Evolutionary conservation across 2,329 filamentous ascomycete genomes (phyloP).

Genomic region (Karstenula rhodostoma): DNA sequence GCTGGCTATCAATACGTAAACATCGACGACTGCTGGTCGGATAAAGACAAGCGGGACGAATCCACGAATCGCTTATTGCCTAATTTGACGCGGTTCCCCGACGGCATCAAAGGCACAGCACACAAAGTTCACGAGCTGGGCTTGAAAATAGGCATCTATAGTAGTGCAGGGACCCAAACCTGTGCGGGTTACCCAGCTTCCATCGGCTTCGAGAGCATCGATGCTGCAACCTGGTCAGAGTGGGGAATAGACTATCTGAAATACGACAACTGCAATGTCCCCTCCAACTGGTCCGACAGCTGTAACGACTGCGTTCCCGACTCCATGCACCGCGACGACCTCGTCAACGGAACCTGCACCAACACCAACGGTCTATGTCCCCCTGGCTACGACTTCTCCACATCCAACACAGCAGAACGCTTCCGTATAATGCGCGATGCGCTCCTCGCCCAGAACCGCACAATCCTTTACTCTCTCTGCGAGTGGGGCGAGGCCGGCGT

Average conservation of each 20-base stretch:
- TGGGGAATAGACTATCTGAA: constrained; percentile 43
- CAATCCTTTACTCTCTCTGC: constrained; percentile 46
- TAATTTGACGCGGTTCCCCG: constrained; percentile 55
- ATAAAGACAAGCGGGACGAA: constrained; percentile 51
- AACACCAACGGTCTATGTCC: constrained; percentile 51
- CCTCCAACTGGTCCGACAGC: constrained; percentile 49
- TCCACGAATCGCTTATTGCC: constrained; percentile 54
- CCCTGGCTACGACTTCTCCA: constrained; percentile 59
- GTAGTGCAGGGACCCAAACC: constrained; percentile 58
- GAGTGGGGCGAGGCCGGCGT: constrained; percentile 45
- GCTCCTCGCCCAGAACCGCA: constrained; percentile 47
- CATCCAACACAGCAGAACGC: constrained; percentile 57
- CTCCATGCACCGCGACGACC: constrained; percentile 36
- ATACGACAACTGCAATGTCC: constrained; percentile 48
- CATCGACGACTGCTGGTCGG: constrained; percentile 65
- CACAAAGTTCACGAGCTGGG: constrained; percentile 63
- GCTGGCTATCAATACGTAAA: constrained; percentile 64
- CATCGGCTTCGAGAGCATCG: constrained; percentile 62
- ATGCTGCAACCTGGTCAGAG: constrained; percentile 62
- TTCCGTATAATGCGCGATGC: constrained; percentile 59
- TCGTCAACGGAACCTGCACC: constrained; percentile 52
- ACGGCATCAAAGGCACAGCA: constrained; percentile 63
- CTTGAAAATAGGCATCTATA: constrained; percentile 69
- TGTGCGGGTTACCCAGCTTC: constrained; percentile 65
- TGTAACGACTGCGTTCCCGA: constrained; percentile 52